Percentiles rank a stretch among this genome's conserved stretches.
Evolutionary conservation across 2,329 filamentous ascomycete species (phyloP).

Genomic region (Plectosphaerella cucumerina): DNA sequence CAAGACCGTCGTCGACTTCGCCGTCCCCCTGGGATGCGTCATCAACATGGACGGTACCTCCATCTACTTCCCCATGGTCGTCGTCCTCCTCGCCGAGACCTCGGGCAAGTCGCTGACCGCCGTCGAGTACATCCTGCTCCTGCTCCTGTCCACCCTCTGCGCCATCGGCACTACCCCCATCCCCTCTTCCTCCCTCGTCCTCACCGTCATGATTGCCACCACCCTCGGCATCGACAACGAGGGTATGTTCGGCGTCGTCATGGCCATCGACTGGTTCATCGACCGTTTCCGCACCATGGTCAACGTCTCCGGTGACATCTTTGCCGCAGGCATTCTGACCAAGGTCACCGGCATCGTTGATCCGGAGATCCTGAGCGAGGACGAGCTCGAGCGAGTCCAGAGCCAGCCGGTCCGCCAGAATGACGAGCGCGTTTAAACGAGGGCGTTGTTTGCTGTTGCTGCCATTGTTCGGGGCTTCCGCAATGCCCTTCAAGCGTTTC

Average conservation of each 20-base stretch:
- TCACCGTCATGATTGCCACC: conserved; percentile 46
- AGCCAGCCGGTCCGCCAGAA: conserved; percentile 1
- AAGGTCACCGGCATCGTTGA: conserved; percentile 33
- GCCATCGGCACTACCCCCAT: conserved; percentile 52
- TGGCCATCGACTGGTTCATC: conserved; percentile 53
- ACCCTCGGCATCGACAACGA: conserved; percentile 39
- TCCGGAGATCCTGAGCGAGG: conserved; percentile 6
- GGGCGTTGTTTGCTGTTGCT: background rate
- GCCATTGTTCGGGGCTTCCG: background rate
- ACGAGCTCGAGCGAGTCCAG: background rate
- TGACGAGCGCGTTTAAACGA: background rate
- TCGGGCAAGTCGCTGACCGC: conserved; percentile 39
- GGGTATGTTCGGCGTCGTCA: conserved; percentile 47
- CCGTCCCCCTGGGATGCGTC: conserved; percentile 41
- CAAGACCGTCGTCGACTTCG: conserved; percentile 38
- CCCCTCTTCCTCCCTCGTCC: conserved; percentile 45
- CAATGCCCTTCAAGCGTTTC: background rate
- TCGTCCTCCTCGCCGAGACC: conserved; percentile 47
- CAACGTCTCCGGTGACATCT: conserved; percentile 48
- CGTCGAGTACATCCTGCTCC: conserved; percentile 44
- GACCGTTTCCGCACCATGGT: conserved; percentile 49
- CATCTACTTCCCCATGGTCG: conserved; percentile 50
- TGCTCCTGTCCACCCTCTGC: conserved; percentile 43
- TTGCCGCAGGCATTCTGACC: conserved; percentile 32
- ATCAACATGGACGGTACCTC: conserved; percentile 52